Conservation (phyloP, 495 filamentous ascomycete species). For the Penicillium robsamsonii region DNA sequence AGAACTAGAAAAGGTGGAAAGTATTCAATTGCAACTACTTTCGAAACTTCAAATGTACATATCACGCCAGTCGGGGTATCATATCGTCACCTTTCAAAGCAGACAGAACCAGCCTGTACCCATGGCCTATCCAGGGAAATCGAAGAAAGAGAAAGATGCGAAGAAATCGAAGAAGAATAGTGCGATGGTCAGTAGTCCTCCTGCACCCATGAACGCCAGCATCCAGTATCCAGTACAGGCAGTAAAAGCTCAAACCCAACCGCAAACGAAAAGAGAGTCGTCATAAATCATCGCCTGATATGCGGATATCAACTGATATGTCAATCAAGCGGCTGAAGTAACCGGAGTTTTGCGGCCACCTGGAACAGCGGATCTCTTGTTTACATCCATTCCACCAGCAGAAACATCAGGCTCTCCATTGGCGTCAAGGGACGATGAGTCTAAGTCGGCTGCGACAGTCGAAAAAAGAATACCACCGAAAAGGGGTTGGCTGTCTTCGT, state of each 20-base stretch:
- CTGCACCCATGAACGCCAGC: constrained; percentile 20
- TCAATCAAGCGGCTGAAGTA: constrained; percentile 14
- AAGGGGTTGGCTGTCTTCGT: constrained; percentile 31
- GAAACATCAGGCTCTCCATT: constrained; percentile 23
- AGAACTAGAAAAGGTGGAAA: neutral
- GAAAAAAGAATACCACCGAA: constrained; percentile 37
- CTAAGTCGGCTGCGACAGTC: constrained; percentile 29
- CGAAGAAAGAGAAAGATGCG: constrained; percentile 5
- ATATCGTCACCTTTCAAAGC: constrained; percentile 26
- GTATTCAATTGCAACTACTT: constrained; percentile 9
- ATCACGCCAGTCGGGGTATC: constrained; percentile 29
- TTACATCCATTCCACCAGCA: constrained; percentile 7
- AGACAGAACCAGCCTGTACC: constrained; percentile 24
- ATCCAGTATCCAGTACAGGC: constrained; percentile 8
- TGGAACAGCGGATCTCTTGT: constrained; percentile 26
- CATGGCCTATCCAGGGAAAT: constrained; percentile 9
- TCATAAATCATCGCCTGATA: constrained; percentile 20
- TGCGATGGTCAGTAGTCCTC: constrained; percentile 5
- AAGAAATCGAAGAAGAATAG: constrained; percentile 10
- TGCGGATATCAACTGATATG: neutral
- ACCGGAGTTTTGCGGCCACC: constrained; percentile 27
- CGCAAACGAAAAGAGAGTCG: constrained; percentile 10
- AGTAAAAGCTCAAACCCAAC: constrained; percentile 5
- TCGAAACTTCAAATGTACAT: constrained; percentile 7
- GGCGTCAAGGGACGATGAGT: constrained; percentile 22